Percentiles rank a stretch among this genome's conserved stretches.
Conservation (phyloP, 164 flowering plant species). For the Euptelea pleiosperma region DNA sequence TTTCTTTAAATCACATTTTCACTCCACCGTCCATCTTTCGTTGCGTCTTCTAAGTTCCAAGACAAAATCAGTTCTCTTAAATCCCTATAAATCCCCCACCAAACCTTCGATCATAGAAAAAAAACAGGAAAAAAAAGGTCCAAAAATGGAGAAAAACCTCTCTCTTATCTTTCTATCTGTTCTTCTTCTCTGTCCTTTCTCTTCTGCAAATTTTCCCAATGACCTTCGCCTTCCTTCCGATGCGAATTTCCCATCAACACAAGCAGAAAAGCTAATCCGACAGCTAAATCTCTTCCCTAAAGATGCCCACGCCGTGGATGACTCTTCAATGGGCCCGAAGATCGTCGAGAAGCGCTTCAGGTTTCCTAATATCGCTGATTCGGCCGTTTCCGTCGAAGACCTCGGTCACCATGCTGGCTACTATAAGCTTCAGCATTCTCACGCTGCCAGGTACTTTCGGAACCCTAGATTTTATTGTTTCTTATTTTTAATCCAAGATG, state of each 20-base stretch:
- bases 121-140: neutral
- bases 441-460: conserved; percentile 54
- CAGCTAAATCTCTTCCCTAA: conserved; percentile 45
- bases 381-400: conserved; percentile 43
- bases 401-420: conserved; percentile 90
- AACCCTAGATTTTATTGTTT: conserved; percentile 6
- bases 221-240: conserved; percentile 15
- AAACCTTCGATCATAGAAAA: neutral
- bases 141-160: conserved; percentile 11
- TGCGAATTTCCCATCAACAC: conserved; percentile 23
- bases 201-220: neutral
- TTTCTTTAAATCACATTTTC: conserved; percentile 10
- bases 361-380: conserved; percentile 43
- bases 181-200: neutral
- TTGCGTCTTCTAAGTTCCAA: neutral
- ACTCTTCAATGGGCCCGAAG: too few species aligned
- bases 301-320: conserved; percentile 19
- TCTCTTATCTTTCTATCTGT: conserved; percentile 3
- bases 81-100: conserved; percentile 4
- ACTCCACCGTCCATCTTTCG: conserved; percentile 14
- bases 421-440: conserved; percentile 58
- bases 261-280: conserved; percentile 42
- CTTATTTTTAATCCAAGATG: too few species aligned
- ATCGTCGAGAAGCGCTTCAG: conserved; percentile 47
- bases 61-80: neutral